A percentile compares a stretch with the other conserved stretches of the same genome.
phyloP scores from a whole-genome alignment of 2,329 filamentous ascomycete genomes.

The Alternaria arborescens region DNA sequence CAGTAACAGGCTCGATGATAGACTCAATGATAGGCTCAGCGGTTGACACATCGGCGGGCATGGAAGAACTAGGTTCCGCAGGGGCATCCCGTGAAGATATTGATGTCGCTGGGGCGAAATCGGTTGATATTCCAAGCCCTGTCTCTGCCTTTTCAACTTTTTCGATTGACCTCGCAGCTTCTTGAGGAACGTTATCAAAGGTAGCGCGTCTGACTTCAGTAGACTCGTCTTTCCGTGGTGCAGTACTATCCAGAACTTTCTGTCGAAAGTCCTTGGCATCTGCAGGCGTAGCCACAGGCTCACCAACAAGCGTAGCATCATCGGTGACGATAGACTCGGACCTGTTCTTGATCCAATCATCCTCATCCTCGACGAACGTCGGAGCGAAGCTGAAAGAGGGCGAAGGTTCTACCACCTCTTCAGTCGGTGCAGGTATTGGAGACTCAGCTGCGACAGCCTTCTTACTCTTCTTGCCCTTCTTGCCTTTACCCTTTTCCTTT shows the following conservation, averaged over 20 bases:
- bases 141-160: conserved; percentile 1
- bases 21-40: neutral
- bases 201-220: conserved; percentile 25
- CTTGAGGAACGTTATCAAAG: conserved; percentile 2
- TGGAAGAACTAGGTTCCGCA: neutral
- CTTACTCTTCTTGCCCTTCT: conserved; percentile 42
- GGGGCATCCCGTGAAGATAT: neutral
- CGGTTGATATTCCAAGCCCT: conserved; percentile 3
- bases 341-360: conserved; percentile 40
- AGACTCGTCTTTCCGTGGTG: conserved; percentile 22
- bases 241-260: conserved; percentile 41
- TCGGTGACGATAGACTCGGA: conserved; percentile 38
- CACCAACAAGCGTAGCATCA: conserved; percentile 45
- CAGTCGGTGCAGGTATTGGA: conserved; percentile 1
- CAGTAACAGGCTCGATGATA: neutral
- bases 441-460: conserved; percentile 28
- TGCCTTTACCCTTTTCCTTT: conserved; percentile 32
- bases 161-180: neutral
- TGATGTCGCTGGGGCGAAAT: conserved; percentile 15
- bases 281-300: conserved; percentile 24
- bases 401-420: conserved; percentile 15
- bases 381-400: conserved; percentile 27
- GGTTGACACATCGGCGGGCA: neutral
- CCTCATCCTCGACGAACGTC: conserved; percentile 43
- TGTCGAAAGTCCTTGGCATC: conserved; percentile 34